A percentile compares a stretch with the other conserved stretches of the same genome.
These are phyloP conservation scores for Rhynchosporium secalis DNA, from an alignment of 2,329 filamentous ascomycete species.

Conservation along the genomic window DNA sequence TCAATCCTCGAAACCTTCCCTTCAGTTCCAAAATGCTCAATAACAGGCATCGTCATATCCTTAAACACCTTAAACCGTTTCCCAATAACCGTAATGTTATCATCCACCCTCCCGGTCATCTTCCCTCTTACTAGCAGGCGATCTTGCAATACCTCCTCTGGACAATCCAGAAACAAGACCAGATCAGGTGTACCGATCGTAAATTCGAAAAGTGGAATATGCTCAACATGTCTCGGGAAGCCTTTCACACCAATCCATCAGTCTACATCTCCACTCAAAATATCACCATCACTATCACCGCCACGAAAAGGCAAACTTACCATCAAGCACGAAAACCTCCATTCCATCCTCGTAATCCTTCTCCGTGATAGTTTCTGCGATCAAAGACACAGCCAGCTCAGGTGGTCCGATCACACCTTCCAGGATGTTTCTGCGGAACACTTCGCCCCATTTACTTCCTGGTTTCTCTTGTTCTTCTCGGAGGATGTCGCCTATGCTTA, in stretches of 20 bases:
- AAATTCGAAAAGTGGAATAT: slow-evolving; percentile 1
- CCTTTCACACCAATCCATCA: background rate
- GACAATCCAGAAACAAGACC: slow-evolving; percentile 13
- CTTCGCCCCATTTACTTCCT: slow-evolving; percentile 5
- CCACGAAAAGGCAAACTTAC: background rate
- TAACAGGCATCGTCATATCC: slow-evolving; percentile 8
- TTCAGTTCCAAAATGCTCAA: background rate
- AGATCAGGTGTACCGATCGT: background rate
- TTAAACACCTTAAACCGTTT: slow-evolving; percentile 14
- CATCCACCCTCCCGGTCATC: slow-evolving; percentile 13
- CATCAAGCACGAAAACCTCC: slow-evolving; percentile 4
- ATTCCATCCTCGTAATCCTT: background rate
- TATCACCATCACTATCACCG: no score
- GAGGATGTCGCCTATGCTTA: slow-evolving; percentile 39
- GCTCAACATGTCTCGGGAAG: slow-evolving; percentile 12
- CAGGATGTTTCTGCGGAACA: slow-evolving; percentile 8
- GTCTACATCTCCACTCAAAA: background rate
- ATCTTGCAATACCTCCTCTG: slow-evolving; percentile 8
- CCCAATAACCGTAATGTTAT: background rate
- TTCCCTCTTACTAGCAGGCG: background rate
- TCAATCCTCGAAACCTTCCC: slow-evolving; percentile 5
- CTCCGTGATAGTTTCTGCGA: background rate
- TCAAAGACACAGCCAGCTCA: slow-evolving; percentile 6
- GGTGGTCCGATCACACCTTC: slow-evolving; percentile 10
- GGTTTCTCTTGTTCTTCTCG: slow-evolving; percentile 8